These are phyloP conservation scores for Candida tropicalis DNA, from an alignment of 1,139 yeast species.

Conservation along the genomic window DNA sequence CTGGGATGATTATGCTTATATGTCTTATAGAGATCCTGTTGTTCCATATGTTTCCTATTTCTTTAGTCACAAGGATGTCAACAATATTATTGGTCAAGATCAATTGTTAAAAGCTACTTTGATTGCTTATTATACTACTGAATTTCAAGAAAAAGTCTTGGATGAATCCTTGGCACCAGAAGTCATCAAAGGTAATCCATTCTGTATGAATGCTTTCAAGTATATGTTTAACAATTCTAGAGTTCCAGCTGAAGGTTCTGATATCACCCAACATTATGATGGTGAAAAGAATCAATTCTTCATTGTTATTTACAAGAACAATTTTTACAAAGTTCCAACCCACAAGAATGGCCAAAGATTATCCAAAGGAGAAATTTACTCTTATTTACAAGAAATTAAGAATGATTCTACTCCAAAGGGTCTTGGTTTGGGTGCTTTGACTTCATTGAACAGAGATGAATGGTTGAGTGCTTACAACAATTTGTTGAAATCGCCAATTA, in stretches of 20 bases:
- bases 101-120: constrained; percentile 77
- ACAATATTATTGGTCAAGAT: constrained; percentile 59
- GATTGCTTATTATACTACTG: constrained; percentile 56
- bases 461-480: constrained; percentile 68
- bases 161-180: constrained; percentile 74
- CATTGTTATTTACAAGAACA: constrained; percentile 72
- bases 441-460: constrained; percentile 84
- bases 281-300: constrained; percentile 67
- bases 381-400: constrained; percentile 58
- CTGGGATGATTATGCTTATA: constrained; percentile 95
- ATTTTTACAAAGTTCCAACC: constrained; percentile 80
- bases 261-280: constrained; percentile 54
- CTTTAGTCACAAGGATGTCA: constrained; percentile 74
- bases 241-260: constrained; percentile 65
- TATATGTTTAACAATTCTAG: constrained; percentile 91
- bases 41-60: constrained; percentile 94
- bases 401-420: constrained; percentile 41
- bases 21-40: constrained; percentile 90
- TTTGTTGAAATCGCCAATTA: constrained; percentile 59
- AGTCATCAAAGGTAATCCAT: constrained; percentile 76
- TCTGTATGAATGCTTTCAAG: constrained; percentile 91
- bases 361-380: constrained; percentile 63
- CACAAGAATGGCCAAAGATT: constrained; percentile 61
- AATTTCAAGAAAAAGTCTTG: constrained; percentile 58
- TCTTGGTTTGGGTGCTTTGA: constrained; percentile 73